Base-by-base conservation (phyloP, 2,329 filamentous ascomycete species). In the Cytospora mali region DNA sequence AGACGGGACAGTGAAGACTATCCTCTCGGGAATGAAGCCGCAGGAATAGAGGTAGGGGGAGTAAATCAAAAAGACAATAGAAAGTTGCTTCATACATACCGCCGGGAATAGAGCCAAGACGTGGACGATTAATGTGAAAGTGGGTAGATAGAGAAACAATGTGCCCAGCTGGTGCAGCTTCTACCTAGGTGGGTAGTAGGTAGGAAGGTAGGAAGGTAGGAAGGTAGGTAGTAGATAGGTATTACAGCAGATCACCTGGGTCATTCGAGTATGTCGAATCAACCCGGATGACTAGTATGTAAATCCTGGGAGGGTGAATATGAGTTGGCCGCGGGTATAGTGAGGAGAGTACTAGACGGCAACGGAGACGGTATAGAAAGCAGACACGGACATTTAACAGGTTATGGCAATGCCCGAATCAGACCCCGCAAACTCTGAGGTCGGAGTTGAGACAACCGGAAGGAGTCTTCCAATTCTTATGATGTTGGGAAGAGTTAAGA, bases 241-340 rank as follows among this genome's bases (percentile, higher is more conserved):
- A 54, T 27, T 39, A 42, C 29, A 53, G 50, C 35, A 46, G 35
- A n/a, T 54, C 28, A 35, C 14, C 50, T 1, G 28, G 27, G 18
- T 27, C 14, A 54, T 28, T 60, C 58, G 51, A 60, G 58, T 35
- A 18, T 33, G 50, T 16, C 33, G 23, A 60, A 42, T 48, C 49
- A 60, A 46, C 25, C 21, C 50, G 25, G 57, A 49, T 51, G 39
- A 60, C 35, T 60, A 60, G 27, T 60, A 54, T 46, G 42, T 60
- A 53, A 54, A 46, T 35, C 50, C 50, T 39, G 29, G n/a, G 28
- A 60, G 50, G 16, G 28, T 28, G 23, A 52, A 48, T 21, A 46
- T 46, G 42, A 46, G 42, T 46, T 46, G 42, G 42, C 42, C 6
- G 42, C 42, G 42, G 42, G 42, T 46, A 46, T 46, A 23, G n/a